Percentiles rank a stretch among this genome's conserved stretches.
These are phyloP conservation scores for Dorcoceras hygrometricum DNA, from an alignment of 257 asterid genomes.

Conservation along the genomic window DNA sequence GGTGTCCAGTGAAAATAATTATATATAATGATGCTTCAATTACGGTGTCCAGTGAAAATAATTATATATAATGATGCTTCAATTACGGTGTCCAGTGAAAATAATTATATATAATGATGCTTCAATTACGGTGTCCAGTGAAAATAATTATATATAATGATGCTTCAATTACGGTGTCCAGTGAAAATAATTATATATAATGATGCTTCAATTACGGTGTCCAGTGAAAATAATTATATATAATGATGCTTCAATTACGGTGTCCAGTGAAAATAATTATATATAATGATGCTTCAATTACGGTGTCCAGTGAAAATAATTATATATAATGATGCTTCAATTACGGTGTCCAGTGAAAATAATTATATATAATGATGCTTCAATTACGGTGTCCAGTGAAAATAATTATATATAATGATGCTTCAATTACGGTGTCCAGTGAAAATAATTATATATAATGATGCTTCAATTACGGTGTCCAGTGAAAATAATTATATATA, in stretches of 20 bases:
- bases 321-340: neutral
- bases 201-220: neutral
- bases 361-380: neutral
- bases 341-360: neutral
- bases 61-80: neutral
- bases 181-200: neutral
- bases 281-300: neutral
- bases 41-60: neutral
- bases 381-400: neutral
- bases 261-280: neutral
- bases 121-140: neutral
- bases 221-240: neutral
- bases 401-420: neutral
- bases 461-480: conserved; percentile 1
- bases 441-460: neutral
- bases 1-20: neutral
- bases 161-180: neutral
- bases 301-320: neutral
- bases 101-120: neutral
- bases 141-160: neutral
- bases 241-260: neutral
- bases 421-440: neutral
- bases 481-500: neutral
- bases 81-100: neutral
- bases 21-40: neutral